phyloP scores from a whole-genome alignment of 805 yeast species.

The Barnettozyma populi region DNA sequence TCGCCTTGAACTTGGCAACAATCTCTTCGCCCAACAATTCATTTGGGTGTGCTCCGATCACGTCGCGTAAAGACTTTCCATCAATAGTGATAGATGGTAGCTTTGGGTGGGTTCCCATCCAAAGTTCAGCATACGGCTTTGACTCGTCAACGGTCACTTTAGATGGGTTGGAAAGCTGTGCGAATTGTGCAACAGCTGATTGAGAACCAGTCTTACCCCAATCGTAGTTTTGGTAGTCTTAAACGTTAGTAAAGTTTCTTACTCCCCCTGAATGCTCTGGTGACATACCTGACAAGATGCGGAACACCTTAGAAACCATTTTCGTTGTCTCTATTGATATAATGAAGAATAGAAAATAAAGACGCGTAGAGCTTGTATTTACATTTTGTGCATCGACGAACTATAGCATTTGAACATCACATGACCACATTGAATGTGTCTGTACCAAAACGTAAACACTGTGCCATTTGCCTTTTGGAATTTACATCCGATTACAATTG shows the following conservation, averaged over 20 bases:
- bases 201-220: slow-evolving; percentile 84
- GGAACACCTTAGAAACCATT: slow-evolving; percentile 32
- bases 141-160: slow-evolving; percentile 55
- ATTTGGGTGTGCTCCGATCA: slow-evolving; percentile 56
- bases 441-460: background rate
- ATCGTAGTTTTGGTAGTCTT: slow-evolving; percentile 74
- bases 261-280: background rate
- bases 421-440: background rate
- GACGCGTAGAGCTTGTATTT: background rate
- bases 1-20: slow-evolving; percentile 59
- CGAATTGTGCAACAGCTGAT: slow-evolving; percentile 88
- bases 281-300: slow-evolving; percentile 35
- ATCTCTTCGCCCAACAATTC: slow-evolving; percentile 53
- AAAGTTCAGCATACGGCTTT: slow-evolving; percentile 92
- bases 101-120: slow-evolving; percentile 99
- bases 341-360: background rate
- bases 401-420: background rate
- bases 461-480: no score
- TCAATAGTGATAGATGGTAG: slow-evolving; percentile 64
- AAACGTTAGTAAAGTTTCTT: background rate
- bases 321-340: background rate
- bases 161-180: slow-evolving; percentile 59
- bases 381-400: background rate
- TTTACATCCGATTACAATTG: no score
- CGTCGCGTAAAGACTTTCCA: slow-evolving; percentile 59